These are phyloP conservation scores for Tillandsia fasciculata DNA, from an alignment of 176 grass and related monocot species.

Conservation along the genomic window DNA sequence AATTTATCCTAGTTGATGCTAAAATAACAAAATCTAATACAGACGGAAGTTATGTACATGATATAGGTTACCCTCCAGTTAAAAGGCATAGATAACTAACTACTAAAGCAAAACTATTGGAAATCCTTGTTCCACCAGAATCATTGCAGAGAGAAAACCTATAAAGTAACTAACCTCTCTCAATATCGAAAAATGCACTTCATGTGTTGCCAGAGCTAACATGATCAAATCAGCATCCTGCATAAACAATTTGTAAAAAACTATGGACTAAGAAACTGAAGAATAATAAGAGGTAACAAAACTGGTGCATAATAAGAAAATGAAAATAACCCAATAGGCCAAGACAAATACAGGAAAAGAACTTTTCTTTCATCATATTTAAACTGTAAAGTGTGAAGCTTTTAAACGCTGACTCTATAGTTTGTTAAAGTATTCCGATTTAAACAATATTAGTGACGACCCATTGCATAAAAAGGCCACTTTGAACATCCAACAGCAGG, in stretches of 20 bases:
- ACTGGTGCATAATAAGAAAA: not conserved
- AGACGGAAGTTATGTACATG: no score
- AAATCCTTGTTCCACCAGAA: not conserved
- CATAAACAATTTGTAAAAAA: slow-evolving; percentile 22
- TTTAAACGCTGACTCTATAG: no score
- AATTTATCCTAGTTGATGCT: no score
- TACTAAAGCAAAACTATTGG: not conserved
- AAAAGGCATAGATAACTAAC: not conserved
- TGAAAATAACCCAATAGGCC: slow-evolving; percentile 18
- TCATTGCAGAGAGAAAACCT: not conserved
- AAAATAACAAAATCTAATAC: no score
- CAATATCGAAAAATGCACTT: slow-evolving; percentile 97
- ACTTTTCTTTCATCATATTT: no score
- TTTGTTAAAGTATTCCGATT: not conserved
- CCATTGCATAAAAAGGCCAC: no score
- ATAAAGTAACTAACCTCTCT: slow-evolving; percentile 65
- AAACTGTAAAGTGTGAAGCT: no score
- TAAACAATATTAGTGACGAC: no score
- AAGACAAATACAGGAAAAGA: slow-evolving; percentile 1
- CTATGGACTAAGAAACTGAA: slow-evolving; percentile 1
- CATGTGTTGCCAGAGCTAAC: slow-evolving; percentile 97
- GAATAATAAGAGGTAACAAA: no score
- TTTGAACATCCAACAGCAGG: no score
- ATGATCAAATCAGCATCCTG: slow-evolving; percentile 99
- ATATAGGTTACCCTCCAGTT: not conserved